Evolutionary conservation across 306 rosid genomes (phyloP), one percentile per base, ranked within the genome.

Genomic region (Casuarina equisetifolia): DNA sequence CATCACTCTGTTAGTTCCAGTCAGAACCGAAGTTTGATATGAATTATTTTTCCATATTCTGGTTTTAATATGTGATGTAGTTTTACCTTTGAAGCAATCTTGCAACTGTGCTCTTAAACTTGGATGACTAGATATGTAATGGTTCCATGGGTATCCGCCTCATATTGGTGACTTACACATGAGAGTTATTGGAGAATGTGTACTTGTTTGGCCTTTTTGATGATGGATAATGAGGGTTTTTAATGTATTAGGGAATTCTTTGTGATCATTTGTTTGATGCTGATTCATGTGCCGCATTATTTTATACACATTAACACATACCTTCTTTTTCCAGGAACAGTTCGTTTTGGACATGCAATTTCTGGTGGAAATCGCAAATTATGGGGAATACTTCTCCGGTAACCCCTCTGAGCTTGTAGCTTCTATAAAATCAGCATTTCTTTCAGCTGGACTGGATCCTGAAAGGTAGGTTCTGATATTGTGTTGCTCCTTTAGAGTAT

Each of bases 341-440:
- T 84, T 89, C 83, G 73, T 89, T 75, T 77, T 92, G 86, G 96
- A 92, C 69, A 85, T 90, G 81, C 89, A 84, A 80, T 92, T 92
- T 81, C 87, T 90, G 70, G 89, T 82, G 81, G 96, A 92, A 84
- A 86, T 89, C 61, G 79, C 88, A 16, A 87, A 77, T 78, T 67
- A 76, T 66, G 96, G 93, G 68, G 96, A 91, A 68, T 92, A 90
- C 78, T 89, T 89, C 86, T 86, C 87, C 68, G 51, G 78, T 35
- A 81, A 87, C 54, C 88, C 90, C 67, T 73, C 83, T 76, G 76
- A 83, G 75, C 88, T 88, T 76, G 79, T 78, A 81, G 82, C 81
- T 64, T 89, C 85, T 73, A 80, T 90, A 92, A 89, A 89, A 79
- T 86, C 91, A 49, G 82, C 91, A 66, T 89, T 83, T 79, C 72